These are phyloP conservation scores for Rubus parviflorus DNA, from an alignment of 306 rosid genomes.

Conservation along the genomic window DNA sequence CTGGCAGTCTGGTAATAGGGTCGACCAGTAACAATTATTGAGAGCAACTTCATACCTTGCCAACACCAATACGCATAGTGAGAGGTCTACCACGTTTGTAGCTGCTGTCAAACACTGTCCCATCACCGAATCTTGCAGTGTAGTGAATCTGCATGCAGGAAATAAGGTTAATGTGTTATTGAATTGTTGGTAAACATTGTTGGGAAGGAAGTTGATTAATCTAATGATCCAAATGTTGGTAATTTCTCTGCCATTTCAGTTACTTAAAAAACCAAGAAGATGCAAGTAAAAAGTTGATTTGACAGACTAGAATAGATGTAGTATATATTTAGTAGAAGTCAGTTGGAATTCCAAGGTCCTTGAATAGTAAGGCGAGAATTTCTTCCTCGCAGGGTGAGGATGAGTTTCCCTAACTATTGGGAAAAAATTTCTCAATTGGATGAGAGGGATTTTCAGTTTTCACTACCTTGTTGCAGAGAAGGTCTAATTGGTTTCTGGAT, in stretches of 20 bases:
- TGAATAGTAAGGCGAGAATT: too few species aligned
- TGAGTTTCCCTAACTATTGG: too few species aligned
- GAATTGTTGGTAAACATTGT: not conserved
- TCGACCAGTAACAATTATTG: not conserved
- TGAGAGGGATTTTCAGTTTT: too few species aligned
- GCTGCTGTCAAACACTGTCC: conserved; percentile 85
- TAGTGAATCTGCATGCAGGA: conserved; percentile 59
- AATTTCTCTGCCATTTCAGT: not conserved
- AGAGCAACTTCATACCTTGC: conserved; percentile 54
- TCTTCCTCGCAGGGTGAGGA: too few species aligned
- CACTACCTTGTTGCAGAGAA: too few species aligned
- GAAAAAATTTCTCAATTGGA: too few species aligned
- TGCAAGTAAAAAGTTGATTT: not conserved
- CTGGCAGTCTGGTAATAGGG: not conserved
- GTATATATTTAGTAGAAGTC: not conserved
- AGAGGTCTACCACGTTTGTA: conserved; percentile 88
- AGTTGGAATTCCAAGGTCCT: too few species aligned
- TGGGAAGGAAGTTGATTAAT: not conserved
- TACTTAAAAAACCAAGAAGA: not conserved
- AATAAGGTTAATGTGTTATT: not conserved
- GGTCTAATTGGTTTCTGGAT: too few species aligned
- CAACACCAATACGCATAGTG: conserved; percentile 93
- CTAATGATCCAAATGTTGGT: not conserved
- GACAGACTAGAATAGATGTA: not conserved
- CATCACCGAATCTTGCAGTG: conserved; percentile 87